phyloP scores from a whole-genome alignment of 2,329 filamentous ascomycete species.

The Drechslera avenae region DNA sequence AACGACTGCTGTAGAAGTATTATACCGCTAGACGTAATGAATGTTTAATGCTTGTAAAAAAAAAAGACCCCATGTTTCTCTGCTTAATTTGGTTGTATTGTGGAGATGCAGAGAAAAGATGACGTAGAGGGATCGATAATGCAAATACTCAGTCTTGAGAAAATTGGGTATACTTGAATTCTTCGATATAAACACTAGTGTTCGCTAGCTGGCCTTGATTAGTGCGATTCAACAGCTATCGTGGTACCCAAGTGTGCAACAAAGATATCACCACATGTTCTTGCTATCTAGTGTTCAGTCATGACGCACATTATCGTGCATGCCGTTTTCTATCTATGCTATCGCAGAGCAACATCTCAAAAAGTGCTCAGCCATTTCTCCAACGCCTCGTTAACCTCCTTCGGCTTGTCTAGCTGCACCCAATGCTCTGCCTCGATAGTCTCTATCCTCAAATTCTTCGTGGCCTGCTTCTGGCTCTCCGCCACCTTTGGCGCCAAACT shows the following conservation, averaged over 20 bases:
- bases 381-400: conserved; percentile 29
- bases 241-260: no score
- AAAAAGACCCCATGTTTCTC: no score
- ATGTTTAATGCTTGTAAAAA: no score
- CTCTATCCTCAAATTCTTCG: conserved; percentile 51
- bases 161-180: no score
- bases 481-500: conserved; percentile 39
- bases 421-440: conserved; percentile 48
- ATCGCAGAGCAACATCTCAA: neutral
- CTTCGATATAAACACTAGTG: no score
- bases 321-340: neutral
- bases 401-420: conserved; percentile 36
- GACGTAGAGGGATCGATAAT: no score
- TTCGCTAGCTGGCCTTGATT: neutral
- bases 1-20: no score
- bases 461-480: conserved; percentile 43
- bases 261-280: no score
- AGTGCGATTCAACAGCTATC: neutral
- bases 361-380: conserved; percentile 28
- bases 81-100: no score
- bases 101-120: no score
- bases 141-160: no score
- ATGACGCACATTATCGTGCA: neutral
- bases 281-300: neutral
- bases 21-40: no score